Evolutionary conservation across 768 basidiomycete genomes (phyloP).

Genomic region (Exsudoporus frostii): DNA sequence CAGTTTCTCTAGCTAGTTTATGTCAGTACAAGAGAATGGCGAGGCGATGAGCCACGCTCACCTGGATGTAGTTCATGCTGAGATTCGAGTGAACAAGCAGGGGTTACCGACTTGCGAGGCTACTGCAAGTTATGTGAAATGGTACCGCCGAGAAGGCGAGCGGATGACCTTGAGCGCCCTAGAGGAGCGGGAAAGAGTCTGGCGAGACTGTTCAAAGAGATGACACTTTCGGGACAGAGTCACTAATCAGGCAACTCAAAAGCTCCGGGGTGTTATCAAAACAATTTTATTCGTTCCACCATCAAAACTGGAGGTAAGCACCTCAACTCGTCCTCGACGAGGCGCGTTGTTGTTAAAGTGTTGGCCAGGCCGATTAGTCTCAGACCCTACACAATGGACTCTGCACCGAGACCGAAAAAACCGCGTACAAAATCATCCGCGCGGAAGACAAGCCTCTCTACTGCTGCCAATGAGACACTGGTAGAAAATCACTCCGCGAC

Average conservation of each 20-base stretch:
- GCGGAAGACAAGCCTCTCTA: constrained; percentile 16
- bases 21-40: constrained; percentile 5
- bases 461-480: constrained; percentile 18
- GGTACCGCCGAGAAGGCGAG: constrained; percentile 4
- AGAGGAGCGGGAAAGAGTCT: not conserved
- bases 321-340: not conserved
- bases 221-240: not conserved
- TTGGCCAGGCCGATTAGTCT: not conserved
- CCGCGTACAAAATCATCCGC: constrained; percentile 46
- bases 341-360: not conserved
- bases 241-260: constrained; percentile 21
- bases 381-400: constrained; percentile 35
- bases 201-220: not conserved
- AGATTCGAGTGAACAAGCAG: not conserved
- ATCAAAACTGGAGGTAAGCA: not conserved
- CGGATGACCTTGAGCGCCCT: not conserved
- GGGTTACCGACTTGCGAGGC: not conserved
- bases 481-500: constrained; percentile 21
- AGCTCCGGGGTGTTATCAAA: not conserved
- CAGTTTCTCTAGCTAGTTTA: constrained; percentile 80
- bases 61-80: constrained; percentile 59
- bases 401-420: constrained; percentile 50
- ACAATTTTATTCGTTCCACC: constrained; percentile 2
- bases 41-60: constrained; percentile 22
- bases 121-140: constrained; percentile 1